Evolutionary conservation across 2,329 filamentous ascomycete genomes (phyloP).

Genomic region (Ascocoryne sarcoides): DNA sequence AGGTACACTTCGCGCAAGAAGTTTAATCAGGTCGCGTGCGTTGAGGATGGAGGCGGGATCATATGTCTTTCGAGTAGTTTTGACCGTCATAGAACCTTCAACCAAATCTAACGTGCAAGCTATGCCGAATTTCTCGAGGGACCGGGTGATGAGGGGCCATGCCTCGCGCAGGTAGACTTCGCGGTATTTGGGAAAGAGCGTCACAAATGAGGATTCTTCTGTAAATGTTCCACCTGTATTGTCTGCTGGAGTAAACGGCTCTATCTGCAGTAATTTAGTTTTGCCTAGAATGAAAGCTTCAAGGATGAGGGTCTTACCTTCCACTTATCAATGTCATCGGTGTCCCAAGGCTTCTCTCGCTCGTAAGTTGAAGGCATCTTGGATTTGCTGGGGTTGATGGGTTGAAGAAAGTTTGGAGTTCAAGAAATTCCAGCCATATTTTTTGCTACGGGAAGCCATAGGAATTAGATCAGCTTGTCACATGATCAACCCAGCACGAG

Average conservation of each 20-base stretch:
- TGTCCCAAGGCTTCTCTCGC: constrained; percentile 78
- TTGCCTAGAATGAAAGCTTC: not conserved
- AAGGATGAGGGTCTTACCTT: constrained; percentile 42
- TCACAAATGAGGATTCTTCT: constrained; percentile 85
- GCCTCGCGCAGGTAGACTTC: constrained; percentile 88
- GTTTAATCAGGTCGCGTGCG: constrained; percentile 86
- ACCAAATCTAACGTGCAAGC: constrained; percentile 89
- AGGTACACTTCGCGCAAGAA: constrained; percentile 84
- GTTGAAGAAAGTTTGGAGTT: constrained; percentile 2
- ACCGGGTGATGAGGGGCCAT: constrained; percentile 84
- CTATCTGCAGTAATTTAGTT: constrained; percentile 43
- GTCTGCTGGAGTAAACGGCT: constrained; percentile 76
- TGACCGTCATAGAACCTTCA: constrained; percentile 93
- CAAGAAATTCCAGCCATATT: constrained; percentile 13
- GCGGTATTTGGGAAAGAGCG: constrained; percentile 90
- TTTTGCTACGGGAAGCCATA: too few relatives aligned
- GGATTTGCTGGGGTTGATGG: constrained; percentile 13
- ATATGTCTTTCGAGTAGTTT: constrained; percentile 84
- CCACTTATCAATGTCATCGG: constrained; percentile 96
- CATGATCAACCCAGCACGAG: too few relatives aligned
- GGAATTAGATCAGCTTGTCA: not conserved
- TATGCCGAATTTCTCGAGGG: constrained; percentile 80
- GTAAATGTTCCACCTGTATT: constrained; percentile 79
- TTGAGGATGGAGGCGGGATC: constrained; percentile 92
- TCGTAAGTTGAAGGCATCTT: constrained; percentile 83